Percentiles rank a stretch among this genome's conserved stretches.
phyloP scores from a whole-genome alignment of 2,329 filamentous ascomycete genomes.

The Tolypocladium amazonense region DNA sequence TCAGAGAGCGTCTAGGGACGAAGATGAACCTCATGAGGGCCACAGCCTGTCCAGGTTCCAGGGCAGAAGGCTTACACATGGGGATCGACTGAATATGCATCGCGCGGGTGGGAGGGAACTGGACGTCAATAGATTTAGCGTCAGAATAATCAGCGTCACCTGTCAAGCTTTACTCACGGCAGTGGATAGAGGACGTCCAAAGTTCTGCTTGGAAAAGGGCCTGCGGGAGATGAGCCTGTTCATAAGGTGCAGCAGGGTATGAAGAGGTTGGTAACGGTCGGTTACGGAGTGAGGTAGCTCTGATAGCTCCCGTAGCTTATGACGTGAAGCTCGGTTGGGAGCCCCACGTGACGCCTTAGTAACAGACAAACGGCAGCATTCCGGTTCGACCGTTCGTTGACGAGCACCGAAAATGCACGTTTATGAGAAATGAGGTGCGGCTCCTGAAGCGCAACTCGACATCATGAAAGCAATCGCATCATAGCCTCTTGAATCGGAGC shows the following conservation, averaged over 20 bases:
- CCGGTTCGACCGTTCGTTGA: not conserved
- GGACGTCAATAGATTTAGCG: not conserved
- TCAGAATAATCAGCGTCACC: not conserved
- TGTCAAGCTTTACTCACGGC: not conserved
- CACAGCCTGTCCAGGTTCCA: no score
- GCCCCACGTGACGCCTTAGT: not conserved
- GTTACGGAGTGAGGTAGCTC: not conserved
- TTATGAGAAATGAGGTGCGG: not conserved
- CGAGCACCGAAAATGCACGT: not conserved
- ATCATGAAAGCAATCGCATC: no score
- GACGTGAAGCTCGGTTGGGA: not conserved
- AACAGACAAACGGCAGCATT: not conserved
- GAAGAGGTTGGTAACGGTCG: slow-evolving; percentile 2
- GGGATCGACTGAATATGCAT: slow-evolving; percentile 87
- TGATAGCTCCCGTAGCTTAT: not conserved
- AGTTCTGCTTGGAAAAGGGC: slow-evolving; percentile 20
- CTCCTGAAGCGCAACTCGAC: not conserved
- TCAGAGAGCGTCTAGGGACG: not conserved
- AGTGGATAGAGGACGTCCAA: slow-evolving; percentile 10
- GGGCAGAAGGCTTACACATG: slow-evolving; percentile 52
- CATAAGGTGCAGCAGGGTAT: slow-evolving; percentile 22
- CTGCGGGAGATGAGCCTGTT: slow-evolving; percentile 28
- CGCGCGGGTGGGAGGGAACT: slow-evolving; percentile 12
- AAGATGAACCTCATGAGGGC: not conserved
- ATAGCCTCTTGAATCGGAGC: not conserved